Conservation (phyloP, 371 early-diverging fungal species). For the Mortierella sp. region DNA sequence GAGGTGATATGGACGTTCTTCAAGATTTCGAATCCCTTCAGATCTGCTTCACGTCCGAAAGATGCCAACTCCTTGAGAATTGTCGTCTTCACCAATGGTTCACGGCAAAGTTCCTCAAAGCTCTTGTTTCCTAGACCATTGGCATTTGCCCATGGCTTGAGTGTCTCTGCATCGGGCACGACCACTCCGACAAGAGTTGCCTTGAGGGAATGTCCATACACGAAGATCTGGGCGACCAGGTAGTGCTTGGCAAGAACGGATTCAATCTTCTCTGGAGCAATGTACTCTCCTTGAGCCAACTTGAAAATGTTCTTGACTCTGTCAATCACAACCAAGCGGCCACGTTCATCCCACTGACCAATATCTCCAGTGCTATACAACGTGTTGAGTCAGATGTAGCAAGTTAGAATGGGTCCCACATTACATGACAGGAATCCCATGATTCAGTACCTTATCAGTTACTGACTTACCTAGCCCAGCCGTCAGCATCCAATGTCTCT, state of each 20-base stretch:
- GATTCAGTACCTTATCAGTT: no score
- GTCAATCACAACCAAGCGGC: constrained; percentile 90
- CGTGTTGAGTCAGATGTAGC: no score
- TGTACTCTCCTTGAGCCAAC: constrained; percentile 94
- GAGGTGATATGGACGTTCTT: constrained; percentile 68
- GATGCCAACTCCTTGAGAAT: constrained; percentile 67
- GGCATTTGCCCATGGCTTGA: constrained; percentile 58
- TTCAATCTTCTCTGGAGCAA: constrained; percentile 99
- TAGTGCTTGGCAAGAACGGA: constrained; percentile 77
- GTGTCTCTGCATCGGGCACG: constrained; percentile 79
- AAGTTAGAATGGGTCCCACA: no score
- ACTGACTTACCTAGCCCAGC: constrained; percentile 73
- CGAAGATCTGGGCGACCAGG: constrained; percentile 82
- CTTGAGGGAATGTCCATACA: constrained; percentile 93
- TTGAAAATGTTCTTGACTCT: constrained; percentile 99
- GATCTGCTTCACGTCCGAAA: constrained; percentile 73
- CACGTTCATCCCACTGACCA: constrained; percentile 80
- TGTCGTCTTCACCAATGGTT: constrained; percentile 64
- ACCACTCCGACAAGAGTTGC: constrained; percentile 86
- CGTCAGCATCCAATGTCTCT: constrained; percentile 79
- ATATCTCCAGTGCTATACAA: constrained; percentile 97
- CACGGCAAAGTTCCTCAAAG: constrained; percentile 65
- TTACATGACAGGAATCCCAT: no score
- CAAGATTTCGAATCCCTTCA: constrained; percentile 89
- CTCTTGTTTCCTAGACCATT: constrained; percentile 44